Percentiles rank a stretch among this genome's conserved stretches.
These are phyloP conservation scores for Orbilia ellipsospora DNA, from an alignment of 2,329 filamentous ascomycete species.

Conservation along the genomic window DNA sequence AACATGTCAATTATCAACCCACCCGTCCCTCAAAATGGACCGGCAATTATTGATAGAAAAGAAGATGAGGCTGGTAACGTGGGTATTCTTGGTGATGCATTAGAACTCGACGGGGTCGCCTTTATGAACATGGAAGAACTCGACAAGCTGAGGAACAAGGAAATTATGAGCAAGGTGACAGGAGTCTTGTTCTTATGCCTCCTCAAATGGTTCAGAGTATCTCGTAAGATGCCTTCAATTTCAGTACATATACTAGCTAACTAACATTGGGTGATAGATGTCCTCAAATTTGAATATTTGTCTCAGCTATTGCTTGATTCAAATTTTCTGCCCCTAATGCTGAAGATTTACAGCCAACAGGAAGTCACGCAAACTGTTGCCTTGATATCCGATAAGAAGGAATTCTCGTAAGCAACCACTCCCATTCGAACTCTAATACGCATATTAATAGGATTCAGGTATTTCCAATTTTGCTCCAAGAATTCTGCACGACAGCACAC, in stretches of 20 bases:
- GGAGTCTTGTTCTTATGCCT: conserved; percentile 89
- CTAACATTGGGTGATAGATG: conserved; percentile 69
- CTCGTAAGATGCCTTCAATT: conserved; percentile 72
- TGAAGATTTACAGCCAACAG: conserved; percentile 94
- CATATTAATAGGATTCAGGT: conserved; percentile 67
- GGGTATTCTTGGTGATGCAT: conserved; percentile 43
- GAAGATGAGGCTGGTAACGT: conserved; percentile 52
- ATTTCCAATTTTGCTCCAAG: conserved; percentile 88
- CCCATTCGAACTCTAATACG: background rate
- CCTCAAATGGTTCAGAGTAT: conserved; percentile 95
- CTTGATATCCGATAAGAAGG: conserved; percentile 54
- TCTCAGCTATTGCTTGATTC: conserved; percentile 93
- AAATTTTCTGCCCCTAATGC: conserved; percentile 89
- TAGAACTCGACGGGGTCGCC: conserved; percentile 39
- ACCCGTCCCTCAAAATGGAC: conserved; percentile 46
- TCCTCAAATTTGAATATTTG: conserved; percentile 95
- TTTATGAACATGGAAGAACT: conserved; percentile 73
- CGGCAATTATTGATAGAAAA: conserved; percentile 31
- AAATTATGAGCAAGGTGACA: conserved; percentile 90
- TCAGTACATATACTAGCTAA: background rate
- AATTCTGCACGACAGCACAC: conserved; percentile 62
- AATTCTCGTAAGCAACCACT: conserved; percentile 33
- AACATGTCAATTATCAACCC: conserved; percentile 85
- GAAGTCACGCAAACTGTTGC: conserved; percentile 74
- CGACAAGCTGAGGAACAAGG: conserved; percentile 81